Base-by-base conservation (phyloP, 2,329 filamentous ascomycete genomes). In the Fusarium nanum region DNA sequence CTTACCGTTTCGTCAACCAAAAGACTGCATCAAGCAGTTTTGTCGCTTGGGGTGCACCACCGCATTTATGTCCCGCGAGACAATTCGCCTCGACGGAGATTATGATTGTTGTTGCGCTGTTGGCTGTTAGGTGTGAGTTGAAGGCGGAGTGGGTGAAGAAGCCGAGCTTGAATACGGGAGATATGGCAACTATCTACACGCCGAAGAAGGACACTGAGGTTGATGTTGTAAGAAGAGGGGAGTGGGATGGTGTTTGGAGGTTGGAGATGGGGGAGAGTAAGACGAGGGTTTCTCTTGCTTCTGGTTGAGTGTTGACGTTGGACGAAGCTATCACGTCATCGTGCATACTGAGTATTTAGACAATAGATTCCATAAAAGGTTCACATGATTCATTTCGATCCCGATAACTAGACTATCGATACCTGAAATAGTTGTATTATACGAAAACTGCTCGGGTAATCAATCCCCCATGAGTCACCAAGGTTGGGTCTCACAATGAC, bases 21-120 rank as follows among this genome's bases (percentile, higher is more conserved):
- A 67, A 76, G 7, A 47, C 69, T 23, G 68, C 77, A 5, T 80
- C 79, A 0, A 74, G 77, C 23, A 77, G 79, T 10, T 82, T 76
- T 16, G 48, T 74, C 0, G 66, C 76, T 1, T 78, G 76, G 76
- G 76, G 76, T 1, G 65, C 76, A 20, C 63, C 76, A 2, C 76
- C 76, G 3, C 73, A 78, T 44, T 65, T 78, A 4, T 78, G 75
- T 10, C 76, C 76, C 9, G 76, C 75, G 1, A 53, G 76, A 4
- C 76, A 78, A 23, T 78, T 78, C 40, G 76, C 75, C 0, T 22
- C 75, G 0, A 75, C 75, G 0, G 76, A 77, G 55, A 73, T 78
- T 16, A 22, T 78, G 0, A 73, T 78, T 3, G 45, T 75, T 0
- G 53, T 72, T 1, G 75, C 68, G 1, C 47, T 72, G 0, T 27